Evolutionary conservation across 2,329 filamentous ascomycete genomes (phyloP).

Genomic region (Hymenoscyphus salicellus): DNA sequence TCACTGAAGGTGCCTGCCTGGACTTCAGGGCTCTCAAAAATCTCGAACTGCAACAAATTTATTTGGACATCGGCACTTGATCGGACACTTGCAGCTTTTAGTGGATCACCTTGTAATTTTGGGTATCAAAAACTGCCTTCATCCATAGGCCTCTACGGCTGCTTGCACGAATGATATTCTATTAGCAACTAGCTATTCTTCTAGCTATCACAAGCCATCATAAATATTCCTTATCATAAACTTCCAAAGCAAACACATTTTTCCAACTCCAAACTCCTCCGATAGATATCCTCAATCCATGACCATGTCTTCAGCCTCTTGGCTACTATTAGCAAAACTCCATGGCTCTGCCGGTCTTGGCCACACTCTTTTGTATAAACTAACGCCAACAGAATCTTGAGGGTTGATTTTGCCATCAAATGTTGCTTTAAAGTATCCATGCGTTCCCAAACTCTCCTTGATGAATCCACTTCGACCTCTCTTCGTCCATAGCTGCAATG

Average conservation of each 20-base stretch:
- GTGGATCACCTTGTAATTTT: not conserved
- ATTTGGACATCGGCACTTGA: not conserved
- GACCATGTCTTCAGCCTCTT: constrained; percentile 5
- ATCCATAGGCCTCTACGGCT: not conserved
- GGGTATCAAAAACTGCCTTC: not conserved
- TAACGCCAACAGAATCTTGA: constrained; percentile 89
- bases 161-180: not conserved
- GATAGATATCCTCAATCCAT: constrained; percentile 1
- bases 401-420: constrained; percentile 97
- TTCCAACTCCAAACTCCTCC: not conserved
- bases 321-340: constrained; percentile 22
- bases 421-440: constrained; percentile 99
- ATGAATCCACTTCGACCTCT: constrained; percentile 84
- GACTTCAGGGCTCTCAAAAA: constrained; percentile 4
- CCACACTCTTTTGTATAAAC: constrained; percentile 81
- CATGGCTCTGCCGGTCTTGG: constrained; percentile 61
- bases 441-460: constrained; percentile 91
- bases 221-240: not conserved
- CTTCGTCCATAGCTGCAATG: constrained; percentile 89
- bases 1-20: constrained; percentile 5
- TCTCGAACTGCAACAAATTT: constrained; percentile 7
- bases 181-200: not conserved
- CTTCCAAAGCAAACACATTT: not conserved
- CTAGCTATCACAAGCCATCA: not conserved
- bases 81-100: not conserved